Evolutionary conservation across 2,329 filamentous ascomycete species (phyloP), one percentile per base, ranked within the genome.

Genomic region (Zymoseptoria ardabiliae): DNA sequence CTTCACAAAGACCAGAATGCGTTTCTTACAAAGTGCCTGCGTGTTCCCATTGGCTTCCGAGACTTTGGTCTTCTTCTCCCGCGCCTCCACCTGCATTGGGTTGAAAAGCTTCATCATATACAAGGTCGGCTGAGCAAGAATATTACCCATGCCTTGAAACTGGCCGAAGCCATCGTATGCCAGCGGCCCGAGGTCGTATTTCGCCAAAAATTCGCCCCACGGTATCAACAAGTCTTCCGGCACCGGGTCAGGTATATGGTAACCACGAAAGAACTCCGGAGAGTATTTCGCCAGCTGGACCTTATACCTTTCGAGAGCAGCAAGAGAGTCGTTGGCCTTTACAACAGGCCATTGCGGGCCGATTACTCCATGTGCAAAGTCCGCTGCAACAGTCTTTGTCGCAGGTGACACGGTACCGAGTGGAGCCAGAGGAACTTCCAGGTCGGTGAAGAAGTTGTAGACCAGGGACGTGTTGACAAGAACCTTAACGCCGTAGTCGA

Each of bases 171-270:
- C 71, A 7, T 73, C 69, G n/a, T 71, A 72, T 1, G 80, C 71
- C 2, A 76, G 70, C 25, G 72, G 75, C 20, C 73, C 66, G 4
- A 83, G 67, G n/a, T 71, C 67, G 67, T 82, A 76, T 66, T 82
- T 81, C 35, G 71, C 66, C 11, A 78, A 71, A 58, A 82, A 82
- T 3, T 79, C 72, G 19, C 76, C 74, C 58, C 79, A 82, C 2
- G 78, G 74, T 3, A 81, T 66, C 20, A 78, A 66, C 1, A 83
- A 69, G 50, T 81, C 79, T 28, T 75, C 71, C 0, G 79, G 78
- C 0, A 81, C 74, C 6, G 73, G 71, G 13, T 70, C 64, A 0
- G 78, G 75, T 0, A 80, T 69, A 21, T 79, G 76, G 59, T 79
- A 80, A 8, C 79, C 79, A 1, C 53, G 57, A 2, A 70, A 64